These are phyloP conservation scores for Tephrocybe sp. DNA, from an alignment of 768 basidiomycete genomes.

Conservation along the genomic window DNA sequence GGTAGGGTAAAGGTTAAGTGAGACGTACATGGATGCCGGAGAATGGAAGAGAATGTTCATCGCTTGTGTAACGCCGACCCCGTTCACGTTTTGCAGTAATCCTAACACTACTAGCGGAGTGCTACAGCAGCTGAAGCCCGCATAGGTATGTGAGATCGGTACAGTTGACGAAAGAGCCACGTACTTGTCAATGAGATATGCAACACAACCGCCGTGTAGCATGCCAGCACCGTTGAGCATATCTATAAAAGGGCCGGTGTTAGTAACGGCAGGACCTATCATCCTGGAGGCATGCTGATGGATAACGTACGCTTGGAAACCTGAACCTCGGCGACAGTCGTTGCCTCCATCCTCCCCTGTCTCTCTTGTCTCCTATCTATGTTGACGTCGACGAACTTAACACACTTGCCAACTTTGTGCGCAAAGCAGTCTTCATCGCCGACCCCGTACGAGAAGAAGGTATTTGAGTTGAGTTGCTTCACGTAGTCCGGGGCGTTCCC, in stretches of 20 bases:
- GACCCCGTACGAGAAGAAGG: conserved; percentile 68
- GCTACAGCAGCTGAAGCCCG: conserved; percentile 50
- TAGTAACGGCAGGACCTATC: conserved; percentile 1
- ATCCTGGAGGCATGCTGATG: not conserved
- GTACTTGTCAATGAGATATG: conserved; percentile 73
- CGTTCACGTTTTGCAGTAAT: conserved; percentile 55
- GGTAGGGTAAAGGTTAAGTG: conserved; percentile 3
- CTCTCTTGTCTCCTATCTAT: conserved; percentile 43
- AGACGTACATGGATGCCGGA: conserved; percentile 56
- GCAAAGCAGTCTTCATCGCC: conserved; percentile 62
- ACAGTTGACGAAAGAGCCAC: conserved; percentile 21
- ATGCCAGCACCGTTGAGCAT: conserved; percentile 78
- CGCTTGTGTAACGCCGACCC: conserved; percentile 72
- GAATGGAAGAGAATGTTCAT: conserved; percentile 71
- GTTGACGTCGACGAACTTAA: conserved; percentile 60
- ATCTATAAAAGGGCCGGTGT: conserved; percentile 30
- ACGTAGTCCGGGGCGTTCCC: conserved; percentile 63
- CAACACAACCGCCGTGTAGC: conserved; percentile 73
- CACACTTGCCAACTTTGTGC: conserved; percentile 54
- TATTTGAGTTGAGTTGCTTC: conserved; percentile 67
- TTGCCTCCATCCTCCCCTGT: conserved; percentile 55
- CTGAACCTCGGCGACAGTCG: conserved; percentile 57
- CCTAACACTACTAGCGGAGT: conserved; percentile 69
- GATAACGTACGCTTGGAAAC: conserved; percentile 55
- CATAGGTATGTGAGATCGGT: not conserved